Conservation (phyloP, 2,329 filamentous ascomycete genomes). For the Lachnellula subtilissima region DNA sequence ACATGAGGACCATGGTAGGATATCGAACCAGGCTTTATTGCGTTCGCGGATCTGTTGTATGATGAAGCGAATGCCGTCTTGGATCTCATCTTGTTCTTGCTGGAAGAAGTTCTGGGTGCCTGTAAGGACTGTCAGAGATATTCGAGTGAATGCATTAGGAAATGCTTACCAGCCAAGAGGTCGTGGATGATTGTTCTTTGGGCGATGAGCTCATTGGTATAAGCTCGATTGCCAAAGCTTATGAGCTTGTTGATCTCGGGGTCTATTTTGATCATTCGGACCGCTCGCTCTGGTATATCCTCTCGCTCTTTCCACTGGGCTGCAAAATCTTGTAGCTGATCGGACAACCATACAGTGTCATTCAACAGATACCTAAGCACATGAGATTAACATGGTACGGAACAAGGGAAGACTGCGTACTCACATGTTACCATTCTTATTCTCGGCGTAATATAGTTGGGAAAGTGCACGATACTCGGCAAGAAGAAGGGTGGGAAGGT, state of each 20-base stretch:
- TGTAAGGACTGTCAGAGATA: conserved; percentile 15
- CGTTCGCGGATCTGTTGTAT: conserved; percentile 48
- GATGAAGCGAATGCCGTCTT: conserved; percentile 49
- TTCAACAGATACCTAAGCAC: conserved; percentile 59
- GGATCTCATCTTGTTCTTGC: conserved; percentile 44
- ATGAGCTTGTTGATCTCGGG: conserved; percentile 56
- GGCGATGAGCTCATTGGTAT: conserved; percentile 54
- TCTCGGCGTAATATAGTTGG: conserved; percentile 64
- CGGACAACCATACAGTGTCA: conserved; percentile 59
- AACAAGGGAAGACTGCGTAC: conserved; percentile 18
- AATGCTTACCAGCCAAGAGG: conserved; percentile 47
- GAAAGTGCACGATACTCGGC: conserved; percentile 78
- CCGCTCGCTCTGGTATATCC: conserved; percentile 47
- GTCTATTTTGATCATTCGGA: conserved; percentile 52
- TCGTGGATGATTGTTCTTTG: conserved; percentile 59
- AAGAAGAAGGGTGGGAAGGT: conserved; percentile 65
- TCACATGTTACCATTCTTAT: conserved; percentile 60
- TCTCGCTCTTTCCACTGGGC: conserved; percentile 48
- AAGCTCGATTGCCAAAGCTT: conserved; percentile 57
- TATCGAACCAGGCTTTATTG: conserved; percentile 52
- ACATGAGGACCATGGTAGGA: conserved; percentile 58
- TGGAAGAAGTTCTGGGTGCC: conserved; percentile 56
- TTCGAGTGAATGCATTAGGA: not conserved
- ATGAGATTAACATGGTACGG: not conserved
- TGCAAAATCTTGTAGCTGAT: conserved; percentile 48